These are phyloP conservation scores for Botrytis aclada DNA, from an alignment of 2,329 filamentous ascomycete genomes.

Conservation along the genomic window DNA sequence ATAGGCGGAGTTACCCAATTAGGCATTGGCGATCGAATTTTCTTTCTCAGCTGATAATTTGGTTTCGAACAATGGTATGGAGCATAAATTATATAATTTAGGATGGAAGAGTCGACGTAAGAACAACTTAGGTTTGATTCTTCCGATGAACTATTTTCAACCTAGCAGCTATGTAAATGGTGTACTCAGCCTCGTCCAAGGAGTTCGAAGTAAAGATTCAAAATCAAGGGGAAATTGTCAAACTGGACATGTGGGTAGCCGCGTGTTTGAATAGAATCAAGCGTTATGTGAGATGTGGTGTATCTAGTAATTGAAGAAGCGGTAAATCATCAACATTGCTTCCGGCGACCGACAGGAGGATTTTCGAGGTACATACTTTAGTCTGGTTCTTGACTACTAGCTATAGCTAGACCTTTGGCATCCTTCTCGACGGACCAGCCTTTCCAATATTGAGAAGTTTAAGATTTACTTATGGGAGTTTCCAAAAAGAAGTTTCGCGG, in stretches of 20 bases:
- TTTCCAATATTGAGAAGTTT: not conserved
- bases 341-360: not conserved
- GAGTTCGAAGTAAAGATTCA: constrained; percentile 1
- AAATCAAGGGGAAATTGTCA: constrained; percentile 2
- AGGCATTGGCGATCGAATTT: not conserved
- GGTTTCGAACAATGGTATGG: not conserved
- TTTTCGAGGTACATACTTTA: not conserved
- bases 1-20: not conserved
- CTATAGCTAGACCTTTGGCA: not conserved
- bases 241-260: not conserved
- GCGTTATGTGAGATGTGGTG: constrained; percentile 6
- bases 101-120: not conserved
- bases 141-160: not conserved
- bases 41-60: not conserved
- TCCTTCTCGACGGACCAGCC: not conserved
- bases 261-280: not conserved
- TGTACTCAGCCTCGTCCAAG: not conserved
- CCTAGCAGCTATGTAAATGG: not conserved
- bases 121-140: not conserved
- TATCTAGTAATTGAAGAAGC: not conserved
- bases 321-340: not conserved
- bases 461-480: not conserved
- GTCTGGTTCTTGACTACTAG: not conserved
- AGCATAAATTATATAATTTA: not conserved
- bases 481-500: not conserved